These are phyloP conservation scores for Amauroascus niger DNA, from an alignment of 2,329 filamentous ascomycete genomes.

Conservation along the genomic window DNA sequence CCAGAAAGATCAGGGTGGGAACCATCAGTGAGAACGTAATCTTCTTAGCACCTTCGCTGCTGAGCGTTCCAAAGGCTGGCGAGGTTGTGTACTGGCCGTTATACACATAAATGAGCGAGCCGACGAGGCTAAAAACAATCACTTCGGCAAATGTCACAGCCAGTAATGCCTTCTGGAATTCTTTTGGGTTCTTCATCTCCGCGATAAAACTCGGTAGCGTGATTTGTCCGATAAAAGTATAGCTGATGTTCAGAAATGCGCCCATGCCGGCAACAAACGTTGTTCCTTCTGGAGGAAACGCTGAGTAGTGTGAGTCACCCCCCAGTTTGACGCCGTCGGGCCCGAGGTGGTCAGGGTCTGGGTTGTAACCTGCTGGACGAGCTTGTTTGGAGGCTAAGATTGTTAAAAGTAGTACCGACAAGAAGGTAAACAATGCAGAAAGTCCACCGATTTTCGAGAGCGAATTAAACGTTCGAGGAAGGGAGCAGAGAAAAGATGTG, in stretches of 20 bases:
- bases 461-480: slow-evolving; percentile 75
- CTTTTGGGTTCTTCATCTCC: slow-evolving; percentile 71
- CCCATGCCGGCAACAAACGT: slow-evolving; percentile 75
- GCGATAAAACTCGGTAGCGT: slow-evolving; percentile 91
- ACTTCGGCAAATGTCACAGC: slow-evolving; percentile 81
- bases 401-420: slow-evolving; percentile 74
- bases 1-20: slow-evolving; percentile 83
- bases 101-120: slow-evolving; percentile 72
- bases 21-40: slow-evolving; percentile 92
- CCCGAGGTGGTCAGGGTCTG: slow-evolving; percentile 34
- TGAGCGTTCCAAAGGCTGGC: slow-evolving; percentile 76
- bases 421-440: slow-evolving; percentile 79
- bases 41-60: slow-evolving; percentile 68
- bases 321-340: slow-evolving; percentile 23
- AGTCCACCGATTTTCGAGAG: slow-evolving; percentile 68
- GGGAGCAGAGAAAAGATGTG: slow-evolving; percentile 66
- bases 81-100: slow-evolving; percentile 82
- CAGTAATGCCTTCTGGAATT: slow-evolving; percentile 90
- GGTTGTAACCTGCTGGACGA: slow-evolving; percentile 59
- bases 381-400: slow-evolving; percentile 70
- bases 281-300: slow-evolving; percentile 58
- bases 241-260: slow-evolving; percentile 90
- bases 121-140: slow-evolving; percentile 74
- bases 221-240: slow-evolving; percentile 93
- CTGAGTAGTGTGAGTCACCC: slow-evolving; percentile 59